phyloP scores from a whole-genome alignment of 2,329 filamentous ascomycete species.

The Hypoxylon sp. region DNA sequence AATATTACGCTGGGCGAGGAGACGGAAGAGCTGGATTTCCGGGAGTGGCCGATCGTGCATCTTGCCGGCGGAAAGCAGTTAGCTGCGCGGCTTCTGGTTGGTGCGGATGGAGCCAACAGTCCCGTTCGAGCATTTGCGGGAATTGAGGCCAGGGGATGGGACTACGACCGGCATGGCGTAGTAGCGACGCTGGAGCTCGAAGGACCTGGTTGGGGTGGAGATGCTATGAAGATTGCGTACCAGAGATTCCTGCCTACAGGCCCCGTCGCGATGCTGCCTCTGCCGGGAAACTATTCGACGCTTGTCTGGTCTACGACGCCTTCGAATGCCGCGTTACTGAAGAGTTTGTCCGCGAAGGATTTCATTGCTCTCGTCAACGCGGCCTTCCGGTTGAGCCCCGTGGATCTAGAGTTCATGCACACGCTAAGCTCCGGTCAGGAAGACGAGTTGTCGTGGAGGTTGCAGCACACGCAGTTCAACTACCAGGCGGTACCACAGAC shows the following conservation, averaged over 20 bases:
- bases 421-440: constrained; percentile 70
- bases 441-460: constrained; percentile 88
- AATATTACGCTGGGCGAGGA: constrained; percentile 82
- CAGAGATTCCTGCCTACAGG: constrained; percentile 95
- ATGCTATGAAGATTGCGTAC: constrained; percentile 81
- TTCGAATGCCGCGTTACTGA: constrained; percentile 82
- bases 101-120: constrained; percentile 94
- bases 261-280: constrained; percentile 89
- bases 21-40: constrained; percentile 79
- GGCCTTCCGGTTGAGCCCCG: constrained; percentile 84
- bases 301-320: constrained; percentile 97
- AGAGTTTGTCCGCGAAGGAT: constrained; percentile 78
- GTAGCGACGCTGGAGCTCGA: constrained; percentile 88
- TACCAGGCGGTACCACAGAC: constrained; percentile 73
- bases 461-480: constrained; percentile 75
- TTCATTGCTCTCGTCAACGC: constrained; percentile 93
- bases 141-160: constrained; percentile 90
- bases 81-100: constrained; percentile 86
- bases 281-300: constrained; percentile 86
- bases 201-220: constrained; percentile 68
- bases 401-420: constrained; percentile 89
- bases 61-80: constrained; percentile 77
- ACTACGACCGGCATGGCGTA: constrained; percentile 90
- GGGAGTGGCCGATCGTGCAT: constrained; percentile 88
- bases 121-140: constrained; percentile 91